Evolutionary conservation across 106 monocot species (phyloP), one percentile per base, ranked within the genome.

Genomic region (Acorus calamus): DNA sequence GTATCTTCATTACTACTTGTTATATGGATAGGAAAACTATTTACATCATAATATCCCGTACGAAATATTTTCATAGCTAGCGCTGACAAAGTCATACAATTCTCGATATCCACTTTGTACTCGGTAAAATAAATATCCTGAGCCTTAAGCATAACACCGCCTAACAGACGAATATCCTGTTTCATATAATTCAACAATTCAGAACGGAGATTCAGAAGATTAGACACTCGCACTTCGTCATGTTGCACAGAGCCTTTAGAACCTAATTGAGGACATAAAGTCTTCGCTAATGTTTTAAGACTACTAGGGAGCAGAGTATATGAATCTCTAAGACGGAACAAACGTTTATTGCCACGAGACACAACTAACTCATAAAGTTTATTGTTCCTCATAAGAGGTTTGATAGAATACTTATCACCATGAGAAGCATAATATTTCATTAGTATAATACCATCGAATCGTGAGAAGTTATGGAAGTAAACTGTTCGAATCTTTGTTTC

Each of bases 111-210:
- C 3, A 62, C 47, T n/a, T 62, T 62, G 45, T 62, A 62, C 11
- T 44, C 44, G 11, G 6, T 62, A 10, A 44, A 62, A 47, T 62
- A 62, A 5, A 62, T 62, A 7, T 62, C 10, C 4, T 62, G 62
- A 46, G 62, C 62, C 11, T 62, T 62, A 7, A 45, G 62, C 62
- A 62, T 62, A 4, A 62, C 11, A 10, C 62, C 62, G 48, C 62
- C 62, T 47, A 62, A 47, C 3, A 62, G 11, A 62, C 3, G 47
- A 45, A 48, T 62, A 45, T 62, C 62, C 9, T 45, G 44, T 62
- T 5, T 62, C 42, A 62, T 46, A 62, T 62, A 62, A 8, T 46
- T 46, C 4, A 62, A 7, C 45, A 62, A 62, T 4, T 62, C 45
- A 44, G 45, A n/a, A 6, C 11, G 45, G 3, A 46, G 6, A 46